These are phyloP conservation scores for Bretschneidera sinensis DNA, from an alignment of 345 rosid genomes.

Conservation along the genomic window DNA sequence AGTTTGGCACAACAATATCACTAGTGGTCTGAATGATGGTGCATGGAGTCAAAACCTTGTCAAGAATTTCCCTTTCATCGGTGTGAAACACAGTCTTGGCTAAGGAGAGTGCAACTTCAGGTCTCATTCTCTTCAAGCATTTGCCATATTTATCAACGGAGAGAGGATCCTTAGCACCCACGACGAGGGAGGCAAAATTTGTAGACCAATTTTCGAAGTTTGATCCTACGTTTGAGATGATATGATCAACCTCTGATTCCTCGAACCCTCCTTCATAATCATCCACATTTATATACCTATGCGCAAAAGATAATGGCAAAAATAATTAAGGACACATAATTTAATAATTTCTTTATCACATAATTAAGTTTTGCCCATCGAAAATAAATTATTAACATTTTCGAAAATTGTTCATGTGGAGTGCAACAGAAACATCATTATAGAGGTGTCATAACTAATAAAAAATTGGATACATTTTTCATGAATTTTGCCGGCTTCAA, in stretches of 20 bases:
- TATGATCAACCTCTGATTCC: slow-evolving; percentile 28
- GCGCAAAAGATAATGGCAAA: not conserved
- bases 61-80: slow-evolving; percentile 50
- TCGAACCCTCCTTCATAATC: slow-evolving; percentile 64
- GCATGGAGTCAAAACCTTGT: slow-evolving; percentile 49
- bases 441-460: no score
- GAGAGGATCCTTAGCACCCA: slow-evolving; percentile 37
- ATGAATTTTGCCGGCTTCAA: no score
- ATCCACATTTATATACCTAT: slow-evolving; percentile 52
- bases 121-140: slow-evolving; percentile 44
- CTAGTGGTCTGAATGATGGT: slow-evolving; percentile 43
- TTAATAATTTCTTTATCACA: no score
- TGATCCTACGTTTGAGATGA: slow-evolving; percentile 44
- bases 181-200: slow-evolving; percentile 35
- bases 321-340: not conserved
- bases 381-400: not conserved
- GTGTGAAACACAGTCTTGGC: slow-evolving; percentile 56
- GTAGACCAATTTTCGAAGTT: slow-evolving; percentile 46
- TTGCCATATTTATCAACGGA: slow-evolving; percentile 29
- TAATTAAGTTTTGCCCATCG: not conserved
- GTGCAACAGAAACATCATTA: no score
- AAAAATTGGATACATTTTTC: no score
- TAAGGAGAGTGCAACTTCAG: slow-evolving; percentile 48
- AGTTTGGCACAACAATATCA: slow-evolving; percentile 49
- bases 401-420: no score